Conservation (phyloP, 805 yeast species). For the Teunomyces stri region DNA sequence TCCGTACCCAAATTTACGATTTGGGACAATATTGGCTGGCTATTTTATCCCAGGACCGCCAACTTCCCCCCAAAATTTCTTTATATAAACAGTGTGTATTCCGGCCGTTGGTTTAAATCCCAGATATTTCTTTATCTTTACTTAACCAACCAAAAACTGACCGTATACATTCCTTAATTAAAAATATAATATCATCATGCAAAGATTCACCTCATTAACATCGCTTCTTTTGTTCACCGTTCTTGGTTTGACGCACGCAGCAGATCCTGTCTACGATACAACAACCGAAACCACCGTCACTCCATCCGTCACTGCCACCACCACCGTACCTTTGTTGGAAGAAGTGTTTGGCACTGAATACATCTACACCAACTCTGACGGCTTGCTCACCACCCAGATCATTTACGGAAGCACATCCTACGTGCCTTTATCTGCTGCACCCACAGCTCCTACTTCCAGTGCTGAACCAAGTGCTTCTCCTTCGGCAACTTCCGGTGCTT, state of each 20-base stretch:
- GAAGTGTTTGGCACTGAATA: constrained; percentile 27
- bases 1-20: not conserved
- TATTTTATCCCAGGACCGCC: not conserved
- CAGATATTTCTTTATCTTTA: not conserved
- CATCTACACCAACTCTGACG: constrained; percentile 28
- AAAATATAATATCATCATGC: not conserved
- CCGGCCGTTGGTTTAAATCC: not conserved
- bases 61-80: not conserved
- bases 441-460: constrained; percentile 5
- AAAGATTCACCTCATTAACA: not conserved
- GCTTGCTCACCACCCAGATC: constrained; percentile 28
- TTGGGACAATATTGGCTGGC: not conserved
- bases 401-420: constrained; percentile 16
- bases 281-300: constrained; percentile 26
- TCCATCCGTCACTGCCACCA: constrained; percentile 27
- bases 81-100: not conserved
- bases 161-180: constrained; percentile 2
- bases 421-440: not conserved
- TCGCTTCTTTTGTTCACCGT: constrained; percentile 7
- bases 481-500: constrained; percentile 5
- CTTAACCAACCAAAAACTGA: not conserved
- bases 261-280: constrained; percentile 11
- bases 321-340: constrained; percentile 25
- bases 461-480: constrained; percentile 7
- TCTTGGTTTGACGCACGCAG: constrained; percentile 5